phyloP scores from a whole-genome alignment of 306 rosid genomes.

The Ormosia semicastrata region DNA sequence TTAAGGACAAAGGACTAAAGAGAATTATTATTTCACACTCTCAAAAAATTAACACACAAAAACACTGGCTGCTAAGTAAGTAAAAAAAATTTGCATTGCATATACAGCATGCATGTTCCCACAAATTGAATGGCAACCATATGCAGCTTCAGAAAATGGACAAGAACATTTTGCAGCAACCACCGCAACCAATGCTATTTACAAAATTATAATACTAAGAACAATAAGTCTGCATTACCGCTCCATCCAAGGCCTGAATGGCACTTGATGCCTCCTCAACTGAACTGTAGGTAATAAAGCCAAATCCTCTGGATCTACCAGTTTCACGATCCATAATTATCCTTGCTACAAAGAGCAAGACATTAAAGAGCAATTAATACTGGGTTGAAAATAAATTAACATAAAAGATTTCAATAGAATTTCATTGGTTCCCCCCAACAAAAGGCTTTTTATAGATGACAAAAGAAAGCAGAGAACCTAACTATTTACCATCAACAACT shows the following conservation, averaged over 20 bases:
- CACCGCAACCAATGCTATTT: not conserved
- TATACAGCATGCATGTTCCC: not conserved
- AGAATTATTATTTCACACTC: not conserved
- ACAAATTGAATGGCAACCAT: not conserved
- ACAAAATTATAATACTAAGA: not conserved
- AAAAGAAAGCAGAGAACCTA: not conserved
- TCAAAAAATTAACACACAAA: not conserved
- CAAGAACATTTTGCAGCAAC: not conserved
- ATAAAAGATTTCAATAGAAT: not conserved
- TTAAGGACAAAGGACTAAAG: not conserved
- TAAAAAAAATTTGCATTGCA: not conserved
- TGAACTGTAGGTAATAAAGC: conserved; percentile 64
- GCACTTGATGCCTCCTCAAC: conserved; percentile 89
- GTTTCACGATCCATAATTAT: conserved; percentile 73
- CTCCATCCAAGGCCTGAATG: conserved; percentile 78
- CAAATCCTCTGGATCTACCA: conserved; percentile 92
- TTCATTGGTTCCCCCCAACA: not conserved
- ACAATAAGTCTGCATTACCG: conserved; percentile 45
- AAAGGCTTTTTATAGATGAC: no score
- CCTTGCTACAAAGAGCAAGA: conserved; percentile 53
- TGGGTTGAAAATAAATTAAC: not conserved
- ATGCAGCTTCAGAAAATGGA: not conserved
- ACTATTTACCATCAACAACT: conserved; percentile 67
- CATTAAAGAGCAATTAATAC: not conserved
- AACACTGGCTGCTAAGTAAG: not conserved